Base-by-base conservation (phyloP, 2,329 filamentous ascomycete genomes). In the Aspergillus luchuensis region DNA sequence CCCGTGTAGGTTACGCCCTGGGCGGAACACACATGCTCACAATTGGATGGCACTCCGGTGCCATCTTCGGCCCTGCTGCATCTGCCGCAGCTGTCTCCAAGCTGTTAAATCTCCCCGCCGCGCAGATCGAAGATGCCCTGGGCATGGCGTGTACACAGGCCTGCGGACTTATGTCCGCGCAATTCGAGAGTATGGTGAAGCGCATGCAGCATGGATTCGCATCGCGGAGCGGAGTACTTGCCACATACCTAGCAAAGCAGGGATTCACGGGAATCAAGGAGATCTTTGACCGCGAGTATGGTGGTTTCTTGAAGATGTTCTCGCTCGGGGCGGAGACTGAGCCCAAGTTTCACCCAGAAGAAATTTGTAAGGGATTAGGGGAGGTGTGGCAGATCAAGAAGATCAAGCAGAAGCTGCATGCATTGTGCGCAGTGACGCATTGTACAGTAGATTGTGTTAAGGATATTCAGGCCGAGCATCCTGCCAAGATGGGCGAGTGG, bases 141-240 rank as follows among this genome's bases (percentile, higher is more conserved):
- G 77, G 78, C 8, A 79, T 76, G 11, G 77, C 77, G 2, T 79
- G 74, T 56, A 79, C 74, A 0, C 76, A 80, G 60, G 73, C 74
- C 2, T 66, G 76, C 48, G 76, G 76, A 2, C 64, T 78, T 5
- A 80, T 80, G 76, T 72, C 73, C 2, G 79, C 77, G 3, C 75
- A 80, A 58, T 81, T 74, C 58, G 79, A 76, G 49, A 74, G 74
- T 17, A 74, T 76, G 59, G 72, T 77, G 0, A 82, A 81, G 65
- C 74, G 78, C 3, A 78, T 81, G 74, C 79, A 81, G 63, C 79
- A 81, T 61, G 79, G 74, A 8, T 81, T 82, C 61, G 78, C 79
- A 0, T 73, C 79, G 5, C 73, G 79, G 5, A 80, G 76, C 56
- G 79, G 79, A 1, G 69, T 81, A 0, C 71, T 81, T 15, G 76